Conservation (phyloP, 2,329 filamentous ascomycete genomes). For the Sclerotinia spermophila region DNA sequence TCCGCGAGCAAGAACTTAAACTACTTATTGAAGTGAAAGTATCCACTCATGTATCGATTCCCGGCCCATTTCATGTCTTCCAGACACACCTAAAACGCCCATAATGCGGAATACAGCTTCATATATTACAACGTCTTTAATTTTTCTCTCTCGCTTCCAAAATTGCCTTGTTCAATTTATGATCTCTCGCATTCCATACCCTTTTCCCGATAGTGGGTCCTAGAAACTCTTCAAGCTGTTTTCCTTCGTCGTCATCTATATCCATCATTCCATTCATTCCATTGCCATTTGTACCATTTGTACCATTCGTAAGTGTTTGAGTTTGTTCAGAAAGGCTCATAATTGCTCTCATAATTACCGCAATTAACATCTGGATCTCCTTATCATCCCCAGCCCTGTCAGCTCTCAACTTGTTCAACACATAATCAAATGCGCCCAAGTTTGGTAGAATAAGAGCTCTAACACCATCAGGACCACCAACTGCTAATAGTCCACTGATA, state of each 20-base stretch:
- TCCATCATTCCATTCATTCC: slow-evolving; percentile 9
- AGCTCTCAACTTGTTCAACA: slow-evolving; percentile 53
- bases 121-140: slow-evolving; percentile 1
- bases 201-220: slow-evolving; percentile 33
- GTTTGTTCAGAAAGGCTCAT: slow-evolving; percentile 47
- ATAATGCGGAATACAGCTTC: neutral
- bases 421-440: slow-evolving; percentile 58
- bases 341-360: slow-evolving; percentile 54
- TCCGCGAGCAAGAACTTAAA: neutral
- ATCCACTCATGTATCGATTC: neutral
- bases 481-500: slow-evolving; percentile 71
- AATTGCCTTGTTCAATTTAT: slow-evolving; percentile 34
- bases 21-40: neutral
- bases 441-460: slow-evolving; percentile 63
- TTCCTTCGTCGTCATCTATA: slow-evolving; percentile 21
- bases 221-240: slow-evolving; percentile 33
- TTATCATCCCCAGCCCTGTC: slow-evolving; percentile 49
- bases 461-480: slow-evolving; percentile 68
- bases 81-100: slow-evolving; percentile 1
- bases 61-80: neutral
- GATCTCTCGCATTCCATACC: slow-evolving; percentile 29
- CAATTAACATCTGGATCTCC: slow-evolving; percentile 59
- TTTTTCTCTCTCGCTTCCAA: slow-evolving; percentile 21
- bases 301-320: slow-evolving; percentile 23
- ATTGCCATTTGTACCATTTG: slow-evolving; percentile 25